Conservation (phyloP, 2,329 filamentous ascomycete genomes). For the Akanthomyces uredinophilus region DNA sequence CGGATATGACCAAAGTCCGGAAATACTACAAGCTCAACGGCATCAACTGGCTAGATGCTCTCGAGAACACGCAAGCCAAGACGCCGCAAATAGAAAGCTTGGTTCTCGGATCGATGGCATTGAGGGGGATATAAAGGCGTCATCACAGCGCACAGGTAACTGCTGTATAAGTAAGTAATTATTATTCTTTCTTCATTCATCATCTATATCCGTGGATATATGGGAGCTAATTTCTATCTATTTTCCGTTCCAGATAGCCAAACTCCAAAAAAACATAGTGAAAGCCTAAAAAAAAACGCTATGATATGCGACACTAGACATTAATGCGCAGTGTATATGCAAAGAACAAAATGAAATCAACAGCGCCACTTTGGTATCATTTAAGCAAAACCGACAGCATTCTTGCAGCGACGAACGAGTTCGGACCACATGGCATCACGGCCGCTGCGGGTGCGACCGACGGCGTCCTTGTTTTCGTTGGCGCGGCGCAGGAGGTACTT, state of each 20-base stretch:
- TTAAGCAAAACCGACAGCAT: slow-evolving; percentile 33
- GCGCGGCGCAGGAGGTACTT: slow-evolving; percentile 64
- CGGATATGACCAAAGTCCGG: slow-evolving; percentile 64
- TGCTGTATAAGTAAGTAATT: slow-evolving; percentile 7
- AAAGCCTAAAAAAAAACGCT: slow-evolving; percentile 14
- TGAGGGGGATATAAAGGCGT: slow-evolving; percentile 32
- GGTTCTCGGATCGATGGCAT: slow-evolving; percentile 70
- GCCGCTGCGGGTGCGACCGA: slow-evolving; percentile 56
- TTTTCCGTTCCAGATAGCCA: slow-evolving; percentile 10
- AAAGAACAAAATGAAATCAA: not conserved
- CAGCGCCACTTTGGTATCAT: slow-evolving; percentile 14
- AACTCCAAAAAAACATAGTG: slow-evolving; percentile 9
- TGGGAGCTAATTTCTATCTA: slow-evolving; percentile 12
- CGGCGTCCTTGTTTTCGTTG: slow-evolving; percentile 69
- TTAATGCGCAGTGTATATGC: slow-evolving; percentile 10
- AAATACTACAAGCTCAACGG: slow-evolving; percentile 84
- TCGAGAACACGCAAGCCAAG: slow-evolving; percentile 34
- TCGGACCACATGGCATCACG: slow-evolving; percentile 60
- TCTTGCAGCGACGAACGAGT: slow-evolving; percentile 50
- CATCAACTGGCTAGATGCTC: slow-evolving; percentile 44
- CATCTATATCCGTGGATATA: slow-evolving; percentile 9
- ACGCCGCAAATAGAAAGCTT: slow-evolving; percentile 60
- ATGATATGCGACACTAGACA: slow-evolving; percentile 13
- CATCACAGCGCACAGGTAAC: not conserved
- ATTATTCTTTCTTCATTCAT: slow-evolving; percentile 12